phyloP scores from a whole-genome alignment of 495 filamentous ascomycete species.

The Hypoxylon perforatum region DNA sequence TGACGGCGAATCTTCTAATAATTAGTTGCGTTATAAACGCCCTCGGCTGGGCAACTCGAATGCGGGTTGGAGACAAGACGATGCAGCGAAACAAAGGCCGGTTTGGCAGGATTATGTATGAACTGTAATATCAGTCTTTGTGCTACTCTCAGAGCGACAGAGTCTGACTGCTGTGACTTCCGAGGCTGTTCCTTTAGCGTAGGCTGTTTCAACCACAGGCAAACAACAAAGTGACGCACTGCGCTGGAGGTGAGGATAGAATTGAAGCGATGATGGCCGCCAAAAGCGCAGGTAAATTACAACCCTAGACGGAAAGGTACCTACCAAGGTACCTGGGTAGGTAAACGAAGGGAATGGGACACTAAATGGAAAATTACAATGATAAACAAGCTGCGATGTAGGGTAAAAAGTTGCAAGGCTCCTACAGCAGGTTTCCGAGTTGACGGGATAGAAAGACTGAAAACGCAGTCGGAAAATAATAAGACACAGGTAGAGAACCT shows the following conservation, averaged over 20 bases:
- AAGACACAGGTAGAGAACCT: slow-evolving; percentile 20
- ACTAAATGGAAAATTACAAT: slow-evolving; percentile 33
- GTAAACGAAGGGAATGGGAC: slow-evolving; percentile 18
- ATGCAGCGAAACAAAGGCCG: slow-evolving; percentile 12
- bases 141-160: slow-evolving; percentile 18
- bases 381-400: slow-evolving; percentile 31
- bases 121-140: slow-evolving; percentile 11
- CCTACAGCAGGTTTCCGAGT: slow-evolving; percentile 12
- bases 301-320: slow-evolving; percentile 1
- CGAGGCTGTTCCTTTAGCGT: slow-evolving; percentile 31
- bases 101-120: slow-evolving; percentile 7
- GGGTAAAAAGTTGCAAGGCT: slow-evolving; percentile 23
- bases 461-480: not conserved
- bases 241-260: slow-evolving; percentile 26
- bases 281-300: slow-evolving; percentile 17
- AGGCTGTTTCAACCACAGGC: slow-evolving; percentile 23
- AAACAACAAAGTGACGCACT: slow-evolving; percentile 41
- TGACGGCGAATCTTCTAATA: slow-evolving; percentile 26
- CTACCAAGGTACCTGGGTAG: too few species aligned
- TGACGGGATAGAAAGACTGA: slow-evolving; percentile 21
- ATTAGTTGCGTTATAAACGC: slow-evolving; percentile 27
- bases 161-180: slow-evolving; percentile 13
- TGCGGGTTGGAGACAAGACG: slow-evolving; percentile 23
- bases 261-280: slow-evolving; percentile 28
- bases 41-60: slow-evolving; percentile 18